phyloP scores from a whole-genome alignment of 345 rosid species.

The Geranium rotundifolium region DNA sequence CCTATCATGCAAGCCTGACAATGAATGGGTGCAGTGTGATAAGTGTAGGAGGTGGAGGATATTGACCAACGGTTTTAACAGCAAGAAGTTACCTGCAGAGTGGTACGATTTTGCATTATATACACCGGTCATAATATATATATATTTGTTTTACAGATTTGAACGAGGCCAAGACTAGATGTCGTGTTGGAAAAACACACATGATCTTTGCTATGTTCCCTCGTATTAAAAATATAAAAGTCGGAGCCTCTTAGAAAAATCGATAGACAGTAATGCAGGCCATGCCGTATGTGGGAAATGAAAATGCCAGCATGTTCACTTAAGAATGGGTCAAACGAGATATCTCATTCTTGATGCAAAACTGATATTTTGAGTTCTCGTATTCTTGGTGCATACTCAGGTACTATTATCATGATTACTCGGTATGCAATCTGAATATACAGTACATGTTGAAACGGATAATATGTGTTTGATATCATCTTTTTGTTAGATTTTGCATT shows the following conservation, averaged over 20 bases:
- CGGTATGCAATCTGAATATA: not conserved
- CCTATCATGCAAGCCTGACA: slow-evolving; percentile 17
- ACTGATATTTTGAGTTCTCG: no score
- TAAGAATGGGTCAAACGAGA: not conserved
- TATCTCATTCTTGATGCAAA: not conserved
- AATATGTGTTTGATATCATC: not conserved
- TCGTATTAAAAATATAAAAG: not conserved
- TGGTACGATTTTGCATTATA: slow-evolving; percentile 11
- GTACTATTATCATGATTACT: not conserved
- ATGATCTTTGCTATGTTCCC: not conserved
- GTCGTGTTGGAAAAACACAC: not conserved
- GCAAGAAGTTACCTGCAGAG: slow-evolving; percentile 18
- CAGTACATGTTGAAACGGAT: not conserved
- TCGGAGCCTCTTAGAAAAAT: not conserved
- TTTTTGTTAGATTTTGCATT: no score
- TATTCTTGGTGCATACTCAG: not conserved
- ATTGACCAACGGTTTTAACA: slow-evolving; percentile 15
- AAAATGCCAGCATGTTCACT: not conserved
- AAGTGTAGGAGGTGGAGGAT: slow-evolving; percentile 31
- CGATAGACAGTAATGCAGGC: not conserved
- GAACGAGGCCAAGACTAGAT: not conserved
- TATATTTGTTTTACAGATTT: not conserved
- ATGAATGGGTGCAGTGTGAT: slow-evolving; percentile 30
- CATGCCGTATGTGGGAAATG: not conserved
- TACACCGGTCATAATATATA: not conserved